Base-by-base conservation (phyloP, 768 basidiomycete genomes). In the Paxillus involutus region DNA sequence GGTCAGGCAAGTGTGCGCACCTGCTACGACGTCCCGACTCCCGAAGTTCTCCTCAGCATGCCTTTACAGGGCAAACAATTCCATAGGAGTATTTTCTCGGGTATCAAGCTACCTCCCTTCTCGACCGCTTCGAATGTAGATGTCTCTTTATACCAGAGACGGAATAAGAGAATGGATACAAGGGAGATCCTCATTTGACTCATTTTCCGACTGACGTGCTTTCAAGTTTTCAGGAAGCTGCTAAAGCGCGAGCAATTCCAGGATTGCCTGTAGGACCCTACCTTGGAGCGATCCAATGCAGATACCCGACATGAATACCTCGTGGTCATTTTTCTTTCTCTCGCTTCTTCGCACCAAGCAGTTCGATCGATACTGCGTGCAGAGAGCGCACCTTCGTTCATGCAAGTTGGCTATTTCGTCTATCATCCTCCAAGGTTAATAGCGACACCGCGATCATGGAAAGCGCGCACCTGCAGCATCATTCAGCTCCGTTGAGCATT, bases 261-360 rank as follows among this genome's bases (percentile, higher is more conserved):
- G 36, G 54, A 45, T 36, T 53, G 59, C 56, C 63, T 60, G 53
- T 47, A 59, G 57, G 59, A 53, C 60, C 59, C 57, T 63, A 49
- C 58, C 56, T 63, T 71, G 64, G 66, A 66, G 64, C 62, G 68
- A 72, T 72, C 60, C 57, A 60, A 60, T 59, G 55, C 67, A 71
- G 69, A 72, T 71, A 71, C 63, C 66, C 68, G 68, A 71, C 63
- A 71, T 71, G 71, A 71, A 67, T 43, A 61, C 65, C 69, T 67
- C 69, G 67, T 71, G 68, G 63, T 40, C 54, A 44, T 26, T 54
- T 65, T 52, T 59, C 60, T 61, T 51, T 59, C 59, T 63, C 60
- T 68, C 65, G 62, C 64, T 64, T 68, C 63, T 68, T 65, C 57
- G 53, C 66, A 62, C 70, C 63, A 59, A 67, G 58, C 66, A 51